Conservation (phyloP, 73 alveolate genomes). For the Tetrahymena elliotti region DNA sequence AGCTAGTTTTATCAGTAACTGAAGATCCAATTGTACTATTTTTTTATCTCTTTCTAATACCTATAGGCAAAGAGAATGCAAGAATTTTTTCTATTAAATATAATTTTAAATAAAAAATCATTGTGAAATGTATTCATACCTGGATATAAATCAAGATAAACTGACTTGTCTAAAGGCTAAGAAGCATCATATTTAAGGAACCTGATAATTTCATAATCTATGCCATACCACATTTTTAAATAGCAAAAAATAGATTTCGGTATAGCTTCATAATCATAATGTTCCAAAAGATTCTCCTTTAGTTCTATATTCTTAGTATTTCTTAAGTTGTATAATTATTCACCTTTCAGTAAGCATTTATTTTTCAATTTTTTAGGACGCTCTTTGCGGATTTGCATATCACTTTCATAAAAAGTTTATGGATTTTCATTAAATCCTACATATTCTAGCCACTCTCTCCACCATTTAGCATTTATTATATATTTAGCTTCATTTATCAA, state of each 20-base stretch:
- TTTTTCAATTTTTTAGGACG: background rate
- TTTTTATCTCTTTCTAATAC: background rate
- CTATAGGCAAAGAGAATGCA: background rate
- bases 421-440: background rate
- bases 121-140: background rate
- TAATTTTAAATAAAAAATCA: background rate
- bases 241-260: background rate
- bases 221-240: background rate
- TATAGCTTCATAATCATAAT: background rate
- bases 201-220: background rate
- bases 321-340: background rate
- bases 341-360: background rate
- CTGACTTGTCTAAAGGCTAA: background rate
- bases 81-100: background rate
- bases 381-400: background rate
- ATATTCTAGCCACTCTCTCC: background rate
- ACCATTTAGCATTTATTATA: background rate
- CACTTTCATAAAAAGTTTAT: background rate
- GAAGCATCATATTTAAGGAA: background rate
- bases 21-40: background rate
- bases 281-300: background rate
- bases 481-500: background rate
- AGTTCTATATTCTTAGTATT: background rate
- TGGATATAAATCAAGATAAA: background rate
- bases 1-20: background rate